Percentiles rank a stretch among this genome's conserved stretches.
Evolutionary conservation across 2,329 filamentous ascomycete species (phyloP).

Genomic region (Fusarium liriodendri): DNA sequence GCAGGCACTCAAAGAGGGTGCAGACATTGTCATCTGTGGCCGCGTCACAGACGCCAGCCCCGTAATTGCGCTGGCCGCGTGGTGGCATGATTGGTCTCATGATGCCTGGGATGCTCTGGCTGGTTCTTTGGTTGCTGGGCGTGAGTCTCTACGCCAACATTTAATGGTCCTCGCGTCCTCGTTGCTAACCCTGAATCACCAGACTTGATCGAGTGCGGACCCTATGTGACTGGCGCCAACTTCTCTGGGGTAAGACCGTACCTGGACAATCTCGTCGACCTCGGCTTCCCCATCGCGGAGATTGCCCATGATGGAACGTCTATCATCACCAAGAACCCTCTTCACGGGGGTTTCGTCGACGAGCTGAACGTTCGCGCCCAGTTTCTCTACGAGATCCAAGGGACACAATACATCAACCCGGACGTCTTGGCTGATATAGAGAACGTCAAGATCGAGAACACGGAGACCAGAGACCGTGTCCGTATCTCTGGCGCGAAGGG

Average conservation of each 20-base stretch:
- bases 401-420: constrained; percentile 46
- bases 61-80: constrained; percentile 11
- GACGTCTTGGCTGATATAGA: constrained; percentile 19
- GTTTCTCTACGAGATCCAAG: constrained; percentile 53
- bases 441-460: neutral
- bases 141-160: constrained; percentile 5
- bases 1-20: neutral
- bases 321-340: neutral
- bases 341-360: neutral
- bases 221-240: constrained; percentile 20
- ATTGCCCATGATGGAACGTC: constrained; percentile 41
- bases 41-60: neutral
- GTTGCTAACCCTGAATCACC: neutral
- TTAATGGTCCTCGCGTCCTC: neutral
- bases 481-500: too few species aligned
- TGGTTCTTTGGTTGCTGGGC: constrained; percentile 14
- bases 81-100: constrained; percentile 17
- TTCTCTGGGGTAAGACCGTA: constrained; percentile 20
- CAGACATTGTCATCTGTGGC: neutral
- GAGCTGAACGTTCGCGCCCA: constrained; percentile 45
- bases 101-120: constrained; percentile 14
- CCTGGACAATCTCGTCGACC: constrained; percentile 43
- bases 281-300: constrained; percentile 62
- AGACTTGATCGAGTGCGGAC: too few species aligned
- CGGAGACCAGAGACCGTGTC: too few species aligned